Evolutionary conservation across 192 early-diverging fungal genomes (phyloP).

Genomic region (Backusella tarrabulga): DNA sequence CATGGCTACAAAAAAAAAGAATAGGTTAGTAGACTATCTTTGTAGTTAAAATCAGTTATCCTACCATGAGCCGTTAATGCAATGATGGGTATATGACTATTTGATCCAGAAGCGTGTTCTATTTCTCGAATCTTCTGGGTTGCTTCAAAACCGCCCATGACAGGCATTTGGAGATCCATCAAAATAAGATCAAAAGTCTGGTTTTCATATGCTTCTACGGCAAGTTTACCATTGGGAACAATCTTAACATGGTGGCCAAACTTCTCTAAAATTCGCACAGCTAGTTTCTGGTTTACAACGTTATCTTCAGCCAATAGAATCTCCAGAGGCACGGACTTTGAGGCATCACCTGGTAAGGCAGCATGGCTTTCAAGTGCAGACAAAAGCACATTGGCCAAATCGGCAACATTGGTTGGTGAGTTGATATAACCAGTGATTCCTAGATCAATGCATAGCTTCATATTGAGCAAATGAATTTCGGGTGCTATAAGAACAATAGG

Average conservation of each 20-base stretch:
- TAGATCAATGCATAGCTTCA: conserved; percentile 62
- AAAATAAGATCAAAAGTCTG: conserved; percentile 65
- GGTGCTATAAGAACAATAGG: conserved; percentile 70
- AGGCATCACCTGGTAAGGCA: conserved; percentile 53
- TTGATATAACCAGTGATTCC: conserved; percentile 70
- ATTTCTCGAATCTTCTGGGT: conserved; percentile 73
- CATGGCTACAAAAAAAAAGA: background rate
- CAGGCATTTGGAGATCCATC: conserved; percentile 90
- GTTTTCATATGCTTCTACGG: conserved; percentile 64
- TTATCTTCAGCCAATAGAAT: conserved; percentile 86
- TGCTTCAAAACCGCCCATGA: conserved; percentile 87
- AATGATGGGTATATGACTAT: conserved; percentile 70
- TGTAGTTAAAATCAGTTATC: conserved; percentile 20
- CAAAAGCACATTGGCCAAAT: conserved; percentile 64
- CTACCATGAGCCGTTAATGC: conserved; percentile 87
- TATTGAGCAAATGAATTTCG: conserved; percentile 53
- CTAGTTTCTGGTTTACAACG: conserved; percentile 81
- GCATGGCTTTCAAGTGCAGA: conserved; percentile 70
- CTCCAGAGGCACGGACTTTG: conserved; percentile 60
- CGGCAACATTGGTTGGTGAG: conserved; percentile 53
- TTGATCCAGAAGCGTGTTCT: conserved; percentile 47
- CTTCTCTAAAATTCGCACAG: conserved; percentile 67
- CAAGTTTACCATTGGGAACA: conserved; percentile 75
- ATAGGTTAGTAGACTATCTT: background rate
- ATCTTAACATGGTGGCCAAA: conserved; percentile 76